A percentile compares a stretch with the other conserved stretches of the same genome.
Conservation (phyloP, 768 basidiomycete species). For the Termitomyces sp. region DNA sequence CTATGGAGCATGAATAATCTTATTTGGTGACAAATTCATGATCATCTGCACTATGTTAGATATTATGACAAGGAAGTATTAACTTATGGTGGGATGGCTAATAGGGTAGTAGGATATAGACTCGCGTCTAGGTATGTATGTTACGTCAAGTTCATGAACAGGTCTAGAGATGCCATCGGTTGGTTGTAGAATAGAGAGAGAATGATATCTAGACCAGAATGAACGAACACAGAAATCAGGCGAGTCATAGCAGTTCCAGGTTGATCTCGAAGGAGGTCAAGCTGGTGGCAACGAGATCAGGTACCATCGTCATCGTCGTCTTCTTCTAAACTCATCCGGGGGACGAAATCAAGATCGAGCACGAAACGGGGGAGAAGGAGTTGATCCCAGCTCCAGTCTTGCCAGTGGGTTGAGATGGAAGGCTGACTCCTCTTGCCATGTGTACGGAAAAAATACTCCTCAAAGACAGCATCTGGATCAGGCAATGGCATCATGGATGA, state of each 20-base stretch:
- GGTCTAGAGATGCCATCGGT: background rate
- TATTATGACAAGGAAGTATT: background rate
- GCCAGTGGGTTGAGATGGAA: slow-evolving; percentile 24
- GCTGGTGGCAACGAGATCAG: background rate
- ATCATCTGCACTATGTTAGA: background rate
- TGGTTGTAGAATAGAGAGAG: background rate
- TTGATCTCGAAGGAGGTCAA: background rate
- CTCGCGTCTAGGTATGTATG: background rate
- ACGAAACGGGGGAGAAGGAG: slow-evolving; percentile 31
- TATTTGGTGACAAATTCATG: background rate
- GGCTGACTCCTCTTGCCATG: slow-evolving; percentile 22
- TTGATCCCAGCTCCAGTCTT: slow-evolving; percentile 42
- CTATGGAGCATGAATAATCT: slow-evolving; percentile 28
- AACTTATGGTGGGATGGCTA: background rate
- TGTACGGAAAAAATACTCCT: slow-evolving; percentile 29
- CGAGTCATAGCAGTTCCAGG: background rate
- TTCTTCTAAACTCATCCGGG: background rate
- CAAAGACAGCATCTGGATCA: slow-evolving; percentile 17
- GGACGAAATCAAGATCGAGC: slow-evolving; percentile 3
- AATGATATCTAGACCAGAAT: background rate
- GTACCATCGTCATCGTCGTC: background rate
- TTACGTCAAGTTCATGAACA: background rate
- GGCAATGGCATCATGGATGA: slow-evolving; percentile 1
- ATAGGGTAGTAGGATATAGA: background rate
- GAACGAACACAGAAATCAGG: background rate